These are phyloP conservation scores for Nadsonia fulvescens DNA, from an alignment of 805 yeast genomes.

Conservation along the genomic window DNA sequence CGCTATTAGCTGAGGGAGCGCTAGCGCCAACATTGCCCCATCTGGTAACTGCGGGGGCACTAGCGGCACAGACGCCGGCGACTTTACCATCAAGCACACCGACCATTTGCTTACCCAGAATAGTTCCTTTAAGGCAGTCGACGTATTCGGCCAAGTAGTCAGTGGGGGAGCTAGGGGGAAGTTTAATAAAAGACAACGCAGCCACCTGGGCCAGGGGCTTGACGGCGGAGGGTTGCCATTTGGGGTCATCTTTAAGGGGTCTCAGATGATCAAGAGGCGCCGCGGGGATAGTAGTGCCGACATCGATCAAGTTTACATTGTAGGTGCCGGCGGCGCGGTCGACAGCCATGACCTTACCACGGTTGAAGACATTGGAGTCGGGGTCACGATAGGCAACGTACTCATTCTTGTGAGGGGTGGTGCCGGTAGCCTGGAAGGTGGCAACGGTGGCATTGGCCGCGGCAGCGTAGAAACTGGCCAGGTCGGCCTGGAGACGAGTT, in stretches of 20 bases:
- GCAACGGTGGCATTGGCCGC: slow-evolving; percentile 16
- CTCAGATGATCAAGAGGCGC: slow-evolving; percentile 28
- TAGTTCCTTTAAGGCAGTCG: slow-evolving; percentile 32
- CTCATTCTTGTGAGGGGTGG: slow-evolving; percentile 31
- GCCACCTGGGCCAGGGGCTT: slow-evolving; percentile 42
- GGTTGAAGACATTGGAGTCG: slow-evolving; percentile 36
- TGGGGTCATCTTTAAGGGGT: slow-evolving; percentile 30
- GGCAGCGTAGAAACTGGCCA: slow-evolving; percentile 15
- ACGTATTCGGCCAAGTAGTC: slow-evolving; percentile 39
- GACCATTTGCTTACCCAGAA: slow-evolving; percentile 35
- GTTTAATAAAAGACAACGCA: slow-evolving; percentile 31
- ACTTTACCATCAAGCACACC: slow-evolving; percentile 23
- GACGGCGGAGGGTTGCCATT: slow-evolving; percentile 22
- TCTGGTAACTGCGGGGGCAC: no score
- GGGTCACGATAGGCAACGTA: slow-evolving; percentile 32
- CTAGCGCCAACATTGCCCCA: no score
- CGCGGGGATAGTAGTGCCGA: slow-evolving; percentile 35
- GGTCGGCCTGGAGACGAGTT: slow-evolving; percentile 11
- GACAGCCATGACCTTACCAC: slow-evolving; percentile 33
- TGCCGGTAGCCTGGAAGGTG: slow-evolving; percentile 13
- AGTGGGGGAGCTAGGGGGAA: slow-evolving; percentile 38
- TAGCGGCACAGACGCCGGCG: no score
- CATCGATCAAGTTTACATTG: slow-evolving; percentile 42
- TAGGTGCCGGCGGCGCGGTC: slow-evolving; percentile 27
- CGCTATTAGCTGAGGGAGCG: no score